Conservation (phyloP, 495 filamentous ascomycete species). For the Lophium mytilinum region DNA sequence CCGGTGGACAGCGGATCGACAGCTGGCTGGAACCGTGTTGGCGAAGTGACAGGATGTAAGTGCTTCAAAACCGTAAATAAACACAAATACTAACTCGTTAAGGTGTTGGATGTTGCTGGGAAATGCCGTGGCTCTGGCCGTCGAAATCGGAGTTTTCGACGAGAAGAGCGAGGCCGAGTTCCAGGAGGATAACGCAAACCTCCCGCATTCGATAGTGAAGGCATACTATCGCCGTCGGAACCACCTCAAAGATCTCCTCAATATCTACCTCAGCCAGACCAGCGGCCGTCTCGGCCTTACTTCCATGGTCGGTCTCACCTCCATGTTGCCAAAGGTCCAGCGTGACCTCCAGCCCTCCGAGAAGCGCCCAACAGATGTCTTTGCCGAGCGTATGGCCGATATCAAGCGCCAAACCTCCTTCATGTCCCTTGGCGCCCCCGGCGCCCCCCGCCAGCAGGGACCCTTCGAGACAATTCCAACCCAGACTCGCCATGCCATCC, state of each 20-base stretch:
- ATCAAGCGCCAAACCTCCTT: conserved; percentile 11
- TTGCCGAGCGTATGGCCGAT: conserved; percentile 18
- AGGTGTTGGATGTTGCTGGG: conserved; percentile 91
- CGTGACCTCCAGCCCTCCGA: conserved; percentile 14
- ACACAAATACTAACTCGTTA: background rate
- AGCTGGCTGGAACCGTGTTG: conserved; percentile 96
- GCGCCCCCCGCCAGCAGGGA: conserved; percentile 39
- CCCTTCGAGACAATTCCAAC: conserved; percentile 21
- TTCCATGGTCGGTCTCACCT: conserved; percentile 88
- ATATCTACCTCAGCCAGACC: conserved; percentile 85
- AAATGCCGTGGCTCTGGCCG: conserved; percentile 78
- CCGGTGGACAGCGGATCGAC: conserved; percentile 63
- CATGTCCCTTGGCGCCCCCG: background rate
- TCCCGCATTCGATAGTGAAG: conserved; percentile 47
- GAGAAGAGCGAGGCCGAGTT: conserved; percentile 52
- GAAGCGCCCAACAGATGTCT: conserved; percentile 14
- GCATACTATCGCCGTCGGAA: conserved; percentile 68
- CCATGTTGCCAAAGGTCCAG: conserved; percentile 64
- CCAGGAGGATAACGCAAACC: conserved; percentile 24
- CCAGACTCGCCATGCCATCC: conserved; percentile 41
- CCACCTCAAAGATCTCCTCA: conserved; percentile 73
- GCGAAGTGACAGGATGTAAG: conserved; percentile 83
- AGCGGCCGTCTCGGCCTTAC: conserved; percentile 89
- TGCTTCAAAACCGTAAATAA: too few species aligned
- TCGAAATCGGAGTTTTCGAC: conserved; percentile 90